Conservation (phyloP, 2,329 filamentous ascomycete species). For the Colletotrichum sp. region DNA sequence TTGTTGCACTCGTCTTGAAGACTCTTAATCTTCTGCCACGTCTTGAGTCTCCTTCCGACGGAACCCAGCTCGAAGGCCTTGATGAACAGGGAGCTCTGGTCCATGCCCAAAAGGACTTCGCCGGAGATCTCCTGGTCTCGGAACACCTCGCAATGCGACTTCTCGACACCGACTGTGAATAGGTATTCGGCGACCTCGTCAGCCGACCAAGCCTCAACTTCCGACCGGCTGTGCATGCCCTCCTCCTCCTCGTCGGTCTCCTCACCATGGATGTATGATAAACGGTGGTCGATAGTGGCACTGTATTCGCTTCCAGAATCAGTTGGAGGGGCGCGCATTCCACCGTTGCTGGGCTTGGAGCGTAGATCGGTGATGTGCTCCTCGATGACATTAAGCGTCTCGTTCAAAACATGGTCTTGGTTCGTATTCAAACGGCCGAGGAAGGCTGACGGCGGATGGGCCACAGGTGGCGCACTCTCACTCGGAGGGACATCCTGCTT, state of each 20-base stretch:
- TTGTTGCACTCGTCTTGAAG: conserved; percentile 86
- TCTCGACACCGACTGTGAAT: conserved; percentile 83
- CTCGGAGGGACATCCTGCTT: conserved; percentile 35
- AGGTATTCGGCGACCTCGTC: conserved; percentile 88
- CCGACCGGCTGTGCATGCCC: conserved; percentile 65
- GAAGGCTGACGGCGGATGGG: conserved; percentile 17
- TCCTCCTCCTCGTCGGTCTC: conserved; percentile 95
- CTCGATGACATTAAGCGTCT: conserved; percentile 94
- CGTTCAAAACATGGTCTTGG: conserved; percentile 81
- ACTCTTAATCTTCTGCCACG: conserved; percentile 94
- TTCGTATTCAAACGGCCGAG: conserved; percentile 46
- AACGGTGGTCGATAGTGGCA: conserved; percentile 73
- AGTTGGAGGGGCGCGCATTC: conserved; percentile 59
- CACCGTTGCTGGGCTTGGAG: conserved; percentile 56
- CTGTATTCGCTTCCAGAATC: conserved; percentile 94
- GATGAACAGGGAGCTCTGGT: conserved; percentile 92
- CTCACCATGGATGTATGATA: conserved; percentile 92
- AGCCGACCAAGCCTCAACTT: conserved; percentile 82
- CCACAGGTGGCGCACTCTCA: conserved; percentile 41
- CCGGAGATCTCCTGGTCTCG: conserved; percentile 94
- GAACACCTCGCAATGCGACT: conserved; percentile 91
- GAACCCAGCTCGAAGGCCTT: conserved; percentile 94
- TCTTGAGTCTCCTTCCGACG: conserved; percentile 87
- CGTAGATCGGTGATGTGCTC: conserved; percentile 92
- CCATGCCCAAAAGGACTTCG: conserved; percentile 92